Base-by-base conservation (phyloP, 108 stramenopile species). In the Pseudonitzschia multiseries region DNA sequence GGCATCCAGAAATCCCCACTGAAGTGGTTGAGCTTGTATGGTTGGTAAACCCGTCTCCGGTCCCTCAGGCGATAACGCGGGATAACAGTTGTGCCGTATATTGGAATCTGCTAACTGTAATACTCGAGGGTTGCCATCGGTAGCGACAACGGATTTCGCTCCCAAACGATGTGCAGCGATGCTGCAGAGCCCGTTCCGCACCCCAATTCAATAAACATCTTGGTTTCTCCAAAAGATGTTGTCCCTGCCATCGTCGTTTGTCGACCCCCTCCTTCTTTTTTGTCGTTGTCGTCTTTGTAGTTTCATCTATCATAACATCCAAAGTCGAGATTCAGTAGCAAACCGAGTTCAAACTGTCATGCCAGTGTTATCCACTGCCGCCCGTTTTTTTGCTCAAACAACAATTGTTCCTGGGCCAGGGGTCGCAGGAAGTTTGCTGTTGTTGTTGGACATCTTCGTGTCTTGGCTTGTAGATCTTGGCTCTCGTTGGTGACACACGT, bases 291-390 rank as follows among this genome's bases (percentile, higher is more conserved):
- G 41, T 51, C 28, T 48, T 24, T 53, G 52, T 31, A 54, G 53
- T 57, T n/a, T 44, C 46, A n/a, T 5, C 66, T 8, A 67, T 33
- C 46, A 76, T 61, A 43, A 51, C 57, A 61, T 79, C 77, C 41
- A 90, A 14, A 92, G 73, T 75, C 88, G 71, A 18, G 85, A n/a
- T n/a, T 83, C 40, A 92, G 57, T 2, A 92, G 62, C 27, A 92
- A 69, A n/a, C 81, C 33, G 79, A 81, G 65, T 92, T 92, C 90
- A 91, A 52, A 91, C 79, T 5, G 87, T 83, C 52, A 86, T 73
- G 57, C 83, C 84, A 18, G 84, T 85, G 18, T 72, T 54, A 22
- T n/a, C 79, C 82, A 40, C 75, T 62, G 12, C 78, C 78, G n/a
- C 65, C 62, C n/a, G 56, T 54, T 48, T 72, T n/a, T 64, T 69